Percentiles rank a stretch among this genome's conserved stretches.
Evolutionary conservation across 176 grass and related monocot species (phyloP).

Genomic region (Oryza glumipatula): DNA sequence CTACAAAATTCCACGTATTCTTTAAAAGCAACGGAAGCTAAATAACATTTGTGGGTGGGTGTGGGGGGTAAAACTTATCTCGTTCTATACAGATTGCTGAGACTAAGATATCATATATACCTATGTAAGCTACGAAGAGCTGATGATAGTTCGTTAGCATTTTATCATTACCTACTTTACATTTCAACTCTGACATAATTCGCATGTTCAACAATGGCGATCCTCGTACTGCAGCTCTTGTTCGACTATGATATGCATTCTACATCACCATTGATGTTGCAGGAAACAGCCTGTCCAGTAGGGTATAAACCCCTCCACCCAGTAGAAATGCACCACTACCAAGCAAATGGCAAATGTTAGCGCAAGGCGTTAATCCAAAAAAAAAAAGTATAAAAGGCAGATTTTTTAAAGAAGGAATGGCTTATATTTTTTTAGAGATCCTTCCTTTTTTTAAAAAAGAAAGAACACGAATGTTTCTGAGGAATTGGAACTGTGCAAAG

Average conservation of each 20-base stretch:
- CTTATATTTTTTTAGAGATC: background rate
- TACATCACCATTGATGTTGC: conserved; percentile 86
- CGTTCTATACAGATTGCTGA: background rate
- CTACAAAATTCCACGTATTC: background rate
- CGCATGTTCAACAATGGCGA: background rate
- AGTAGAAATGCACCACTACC: conserved; percentile 84
- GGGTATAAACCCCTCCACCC: conserved; percentile 82
- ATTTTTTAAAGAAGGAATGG: background rate
- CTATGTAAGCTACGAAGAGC: background rate
- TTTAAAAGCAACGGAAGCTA: background rate
- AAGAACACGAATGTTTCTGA: background rate
- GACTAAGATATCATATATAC: conserved; percentile 1
- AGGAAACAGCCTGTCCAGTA: conserved; percentile 82
- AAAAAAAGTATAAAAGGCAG: background rate
- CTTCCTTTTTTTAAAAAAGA: background rate
- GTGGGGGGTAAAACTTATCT: background rate
- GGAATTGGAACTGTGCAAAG: background rate
- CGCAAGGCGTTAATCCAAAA: background rate
- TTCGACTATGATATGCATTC: conserved; percentile 45
- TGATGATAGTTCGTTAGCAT: background rate
- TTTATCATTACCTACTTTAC: conserved; percentile 30
- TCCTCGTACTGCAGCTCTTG: background rate
- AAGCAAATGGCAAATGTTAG: conserved; percentile 14
- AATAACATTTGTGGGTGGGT: no score
- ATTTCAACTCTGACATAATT: background rate